Percentiles rank a stretch among this genome's conserved stretches.
Conservation (phyloP, 2,329 filamentous ascomycete genomes). For the Dactylella cylindrospora region DNA sequence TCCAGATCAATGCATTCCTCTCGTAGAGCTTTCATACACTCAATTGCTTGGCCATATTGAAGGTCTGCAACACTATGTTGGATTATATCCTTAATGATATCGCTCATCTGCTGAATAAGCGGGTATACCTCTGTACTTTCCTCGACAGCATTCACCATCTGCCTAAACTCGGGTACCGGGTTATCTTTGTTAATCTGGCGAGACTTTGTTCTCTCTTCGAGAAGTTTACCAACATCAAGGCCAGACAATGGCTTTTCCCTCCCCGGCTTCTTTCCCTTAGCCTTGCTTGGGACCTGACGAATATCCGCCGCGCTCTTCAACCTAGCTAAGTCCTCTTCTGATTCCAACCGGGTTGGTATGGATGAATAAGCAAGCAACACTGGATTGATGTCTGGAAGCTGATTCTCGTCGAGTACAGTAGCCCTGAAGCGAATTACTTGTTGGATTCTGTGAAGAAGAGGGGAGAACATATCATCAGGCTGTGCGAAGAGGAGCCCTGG, state of each 20-base stretch:
- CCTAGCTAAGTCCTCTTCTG: conserved; percentile 61
- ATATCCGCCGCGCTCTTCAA: conserved; percentile 73
- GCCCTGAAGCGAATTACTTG: conserved; percentile 82
- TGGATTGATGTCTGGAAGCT: conserved; percentile 62
- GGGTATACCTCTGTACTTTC: conserved; percentile 65
- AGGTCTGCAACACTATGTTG: conserved; percentile 72
- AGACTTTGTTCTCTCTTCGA: conserved; percentile 55
- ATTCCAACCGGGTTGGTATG: conserved; percentile 67
- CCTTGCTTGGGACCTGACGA: conserved; percentile 85
- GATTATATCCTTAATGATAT: conserved; percentile 69
- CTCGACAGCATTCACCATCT: conserved; percentile 65
- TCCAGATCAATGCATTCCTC: conserved; percentile 75
- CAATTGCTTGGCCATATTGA: conserved; percentile 72
- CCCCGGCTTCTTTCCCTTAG: conserved; percentile 68
- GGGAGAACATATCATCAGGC: conserved; percentile 75
- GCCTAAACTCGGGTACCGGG: conserved; percentile 87
- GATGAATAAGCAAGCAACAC: conserved; percentile 71
- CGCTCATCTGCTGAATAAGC: conserved; percentile 72
- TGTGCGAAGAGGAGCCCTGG: conserved; percentile 58
- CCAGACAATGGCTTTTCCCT: conserved; percentile 85
- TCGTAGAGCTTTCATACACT: conserved; percentile 75
- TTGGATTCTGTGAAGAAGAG: conserved; percentile 82
- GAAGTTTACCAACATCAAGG: conserved; percentile 78
- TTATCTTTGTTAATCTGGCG: conserved; percentile 62
- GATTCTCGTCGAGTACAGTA: conserved; percentile 66